Conservation (phyloP, 2,329 filamentous ascomycete species). For the Diaporthe citriasiana region DNA sequence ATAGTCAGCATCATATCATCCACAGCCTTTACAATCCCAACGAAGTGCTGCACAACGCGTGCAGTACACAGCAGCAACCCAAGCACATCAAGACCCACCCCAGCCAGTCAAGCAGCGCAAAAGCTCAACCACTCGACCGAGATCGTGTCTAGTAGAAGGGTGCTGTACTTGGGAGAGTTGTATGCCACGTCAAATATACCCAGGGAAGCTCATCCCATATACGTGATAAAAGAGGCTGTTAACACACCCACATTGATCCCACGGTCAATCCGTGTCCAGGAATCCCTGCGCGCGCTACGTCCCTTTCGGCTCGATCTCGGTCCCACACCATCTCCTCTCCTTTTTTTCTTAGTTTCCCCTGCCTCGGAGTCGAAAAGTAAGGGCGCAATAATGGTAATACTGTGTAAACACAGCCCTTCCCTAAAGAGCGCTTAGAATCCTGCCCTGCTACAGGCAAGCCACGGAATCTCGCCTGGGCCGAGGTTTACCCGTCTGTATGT, state of each 20-base stretch:
- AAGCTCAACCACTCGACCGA: neutral
- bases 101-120: neutral
- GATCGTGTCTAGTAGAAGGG: too few relatives aligned
- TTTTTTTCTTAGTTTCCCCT: neutral
- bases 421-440: neutral
- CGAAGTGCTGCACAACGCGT: too few relatives aligned
- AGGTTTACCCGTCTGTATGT: neutral
- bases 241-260: neutral
- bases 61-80: too few relatives aligned
- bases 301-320: constrained; percentile 13
- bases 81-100: too few relatives aligned
- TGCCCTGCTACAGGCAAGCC: neutral
- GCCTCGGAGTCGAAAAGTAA: neutral
- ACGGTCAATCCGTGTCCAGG: neutral
- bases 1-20: too few relatives aligned
- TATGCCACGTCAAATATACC: neutral
- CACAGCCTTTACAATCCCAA: too few relatives aligned
- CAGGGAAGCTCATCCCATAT: neutral
- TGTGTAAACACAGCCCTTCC: neutral
- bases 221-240: neutral
- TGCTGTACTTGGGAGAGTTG: too few relatives aligned
- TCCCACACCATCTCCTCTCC: neutral
- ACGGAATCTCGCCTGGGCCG: neutral
- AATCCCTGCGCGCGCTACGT: constrained; percentile 7
- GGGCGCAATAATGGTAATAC: neutral